phyloP scores from a whole-genome alignment of 2,329 filamentous ascomycete genomes.

The Phyllosticta citriasiana region DNA sequence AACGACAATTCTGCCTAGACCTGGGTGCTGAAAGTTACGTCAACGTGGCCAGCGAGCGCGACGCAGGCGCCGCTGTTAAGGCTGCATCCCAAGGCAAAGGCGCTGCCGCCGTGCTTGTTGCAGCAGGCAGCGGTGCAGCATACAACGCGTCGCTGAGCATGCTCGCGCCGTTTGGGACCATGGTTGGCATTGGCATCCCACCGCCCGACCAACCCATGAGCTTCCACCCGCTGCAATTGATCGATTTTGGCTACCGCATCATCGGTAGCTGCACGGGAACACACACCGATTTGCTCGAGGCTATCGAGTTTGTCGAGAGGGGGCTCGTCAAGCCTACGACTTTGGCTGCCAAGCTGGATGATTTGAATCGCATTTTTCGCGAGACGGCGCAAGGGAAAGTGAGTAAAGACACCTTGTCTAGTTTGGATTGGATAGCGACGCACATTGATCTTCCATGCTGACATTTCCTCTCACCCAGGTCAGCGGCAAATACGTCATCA shows the following conservation, averaged over 20 bases:
- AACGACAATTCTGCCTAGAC: constrained; percentile 36
- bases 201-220: constrained; percentile 11
- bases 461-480: too few species aligned
- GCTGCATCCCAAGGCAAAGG: constrained; percentile 21
- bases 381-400: constrained; percentile 3
- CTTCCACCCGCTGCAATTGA: constrained; percentile 6
- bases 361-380: constrained; percentile 3
- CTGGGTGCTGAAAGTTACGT: constrained; percentile 46
- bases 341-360: constrained; percentile 1
- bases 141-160: constrained; percentile 22
- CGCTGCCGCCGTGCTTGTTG: constrained; percentile 3
- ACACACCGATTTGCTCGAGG: constrained; percentile 37
- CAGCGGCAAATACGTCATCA: too few species aligned
- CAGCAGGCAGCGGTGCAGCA: constrained; percentile 19
- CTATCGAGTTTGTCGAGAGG: constrained; percentile 12
- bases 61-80: constrained; percentile 25
- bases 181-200: constrained; percentile 22
- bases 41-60: constrained; percentile 32
- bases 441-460: too few species aligned
- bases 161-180: constrained; percentile 19
- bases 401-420: background rate
- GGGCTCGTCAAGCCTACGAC: constrained; percentile 1
- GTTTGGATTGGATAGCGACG: too few species aligned
- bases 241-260: constrained; percentile 20
- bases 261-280: constrained; percentile 35